Conservation (phyloP, 2,329 filamentous ascomycete genomes). For the Trichocomaceae sp. region DNA sequence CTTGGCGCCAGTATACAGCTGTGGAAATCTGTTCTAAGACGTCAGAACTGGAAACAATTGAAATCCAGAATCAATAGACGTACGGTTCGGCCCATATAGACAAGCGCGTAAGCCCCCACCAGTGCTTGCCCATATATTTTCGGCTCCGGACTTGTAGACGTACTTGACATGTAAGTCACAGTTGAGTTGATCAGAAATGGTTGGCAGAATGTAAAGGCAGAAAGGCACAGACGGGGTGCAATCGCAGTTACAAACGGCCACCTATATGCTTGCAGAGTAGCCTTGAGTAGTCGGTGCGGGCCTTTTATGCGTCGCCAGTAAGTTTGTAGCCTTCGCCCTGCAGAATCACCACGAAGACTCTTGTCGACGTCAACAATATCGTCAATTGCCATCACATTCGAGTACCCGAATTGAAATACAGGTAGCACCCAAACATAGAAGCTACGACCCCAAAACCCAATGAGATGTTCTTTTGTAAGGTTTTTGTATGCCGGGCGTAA, state of each 20-base stretch:
- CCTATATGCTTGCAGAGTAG: constrained; percentile 25
- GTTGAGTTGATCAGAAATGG: constrained; percentile 33
- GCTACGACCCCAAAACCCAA: no score
- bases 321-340: constrained; percentile 25
- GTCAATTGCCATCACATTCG: not conserved
- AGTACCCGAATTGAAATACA: no score
- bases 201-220: constrained; percentile 31
- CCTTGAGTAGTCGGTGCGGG: constrained; percentile 23
- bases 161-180: constrained; percentile 24
- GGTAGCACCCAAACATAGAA: no score
- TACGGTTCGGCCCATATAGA: constrained; percentile 38
- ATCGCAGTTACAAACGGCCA: constrained; percentile 27
- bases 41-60: not conserved
- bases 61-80: constrained; percentile 2
- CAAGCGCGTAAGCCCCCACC: constrained; percentile 37
- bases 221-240: constrained; percentile 26
- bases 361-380: constrained; percentile 24
- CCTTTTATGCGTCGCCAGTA: constrained; percentile 35
- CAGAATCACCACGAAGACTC: constrained; percentile 35
- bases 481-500: no score
- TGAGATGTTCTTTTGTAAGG: no score
- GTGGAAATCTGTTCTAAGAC: constrained; percentile 26
- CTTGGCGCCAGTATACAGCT: constrained; percentile 35
- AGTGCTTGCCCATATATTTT: constrained; percentile 37
- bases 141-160: constrained; percentile 16